A percentile compares a stretch with the other conserved stretches of the same genome.
Evolutionary conservation across 1,139 yeast species (phyloP).

Genomic region (Pichia sp.): DNA sequence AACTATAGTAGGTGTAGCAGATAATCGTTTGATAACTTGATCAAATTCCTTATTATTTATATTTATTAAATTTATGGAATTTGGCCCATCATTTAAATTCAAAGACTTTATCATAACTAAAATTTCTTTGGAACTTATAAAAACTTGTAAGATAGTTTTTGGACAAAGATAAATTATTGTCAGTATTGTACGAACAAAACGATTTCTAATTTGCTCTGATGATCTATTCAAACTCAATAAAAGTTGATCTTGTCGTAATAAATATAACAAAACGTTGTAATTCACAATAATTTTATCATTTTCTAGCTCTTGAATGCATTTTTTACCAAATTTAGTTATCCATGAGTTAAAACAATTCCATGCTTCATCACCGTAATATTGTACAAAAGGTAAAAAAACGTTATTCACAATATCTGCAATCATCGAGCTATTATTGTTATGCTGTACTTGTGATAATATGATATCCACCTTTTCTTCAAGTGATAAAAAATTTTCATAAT

Average conservation of each 20-base stretch:
- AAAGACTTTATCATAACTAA: conserved; percentile 17
- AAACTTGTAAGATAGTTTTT: conserved; percentile 20
- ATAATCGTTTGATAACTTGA: background rate
- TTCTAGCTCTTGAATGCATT: conserved; percentile 4
- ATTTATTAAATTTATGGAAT: background rate
- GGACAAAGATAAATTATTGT: conserved; percentile 23
- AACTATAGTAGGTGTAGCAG: conserved; percentile 19
- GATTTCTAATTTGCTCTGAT: background rate
- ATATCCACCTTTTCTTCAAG: conserved; percentile 18
- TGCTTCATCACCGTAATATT: conserved; percentile 12
- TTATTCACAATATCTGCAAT: conserved; percentile 10
- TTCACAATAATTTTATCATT: conserved; percentile 11
- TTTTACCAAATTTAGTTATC: conserved; percentile 17
- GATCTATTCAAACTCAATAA: conserved; percentile 6
- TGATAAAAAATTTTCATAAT: conserved; percentile 17
- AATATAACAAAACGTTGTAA: conserved; percentile 13
- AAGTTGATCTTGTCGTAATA: conserved; percentile 20
- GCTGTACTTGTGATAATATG: conserved; percentile 13
- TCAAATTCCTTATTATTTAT: background rate
- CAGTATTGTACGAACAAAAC: conserved; percentile 18
- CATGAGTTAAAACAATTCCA: conserved; percentile 21
- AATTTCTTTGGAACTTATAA: conserved; percentile 25
- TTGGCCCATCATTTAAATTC: conserved; percentile 3
- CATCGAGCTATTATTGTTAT: background rate
- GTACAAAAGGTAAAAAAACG: conserved; percentile 20